Evolutionary conservation across 2,329 filamentous ascomycete species (phyloP), one percentile per base, ranked within the genome.

Genomic region (Thelonectria olida): DNA sequence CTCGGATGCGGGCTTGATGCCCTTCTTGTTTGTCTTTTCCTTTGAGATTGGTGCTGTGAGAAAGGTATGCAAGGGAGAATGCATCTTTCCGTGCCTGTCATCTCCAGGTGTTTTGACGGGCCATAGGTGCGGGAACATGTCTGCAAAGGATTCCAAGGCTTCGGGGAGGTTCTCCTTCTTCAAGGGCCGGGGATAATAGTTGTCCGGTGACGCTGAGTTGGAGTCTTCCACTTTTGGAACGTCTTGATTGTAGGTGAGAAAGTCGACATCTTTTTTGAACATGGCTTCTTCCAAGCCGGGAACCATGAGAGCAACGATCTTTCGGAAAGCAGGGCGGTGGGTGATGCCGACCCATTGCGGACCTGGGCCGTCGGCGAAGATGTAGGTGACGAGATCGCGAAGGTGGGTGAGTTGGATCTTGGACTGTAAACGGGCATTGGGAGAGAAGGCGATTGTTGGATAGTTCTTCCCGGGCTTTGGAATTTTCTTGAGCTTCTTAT

Each of bases 271-370:
- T 12, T 86, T 84, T 75, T 91, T 87, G 79, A 98, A 97, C 91
- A 98, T 96, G 64, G 88, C 91, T 71, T 92, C 87, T 74, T 98
- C 95, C 22, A 99, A 80, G 0, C 96, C 96, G 10, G 96, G 96
- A 10, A 97, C 89, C 91, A 97, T 95, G 67, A 99, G 81, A 39
- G 92, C 87, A 27, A 98, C 94, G 27, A 96, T 90, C 78, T 96
- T 96, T 65, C 87, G 81, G 69, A 91, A 88, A 60, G 88, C 82
- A 6, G 86, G 84, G 45, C 89, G 83, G 70, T 91, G 84, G 61
- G 81, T 81, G 49, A 91, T 83, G 44, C 84, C 82, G 44, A 91
- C 82, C 86, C 89, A 91, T 68, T 89, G 85, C 13, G 89, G 89
- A 2, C 85, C 83, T 2, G 83, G 72, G 12, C 88, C 88, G 72